phyloP scores from a whole-genome alignment of 129 eudicot species.

The Centella asiatica region DNA sequence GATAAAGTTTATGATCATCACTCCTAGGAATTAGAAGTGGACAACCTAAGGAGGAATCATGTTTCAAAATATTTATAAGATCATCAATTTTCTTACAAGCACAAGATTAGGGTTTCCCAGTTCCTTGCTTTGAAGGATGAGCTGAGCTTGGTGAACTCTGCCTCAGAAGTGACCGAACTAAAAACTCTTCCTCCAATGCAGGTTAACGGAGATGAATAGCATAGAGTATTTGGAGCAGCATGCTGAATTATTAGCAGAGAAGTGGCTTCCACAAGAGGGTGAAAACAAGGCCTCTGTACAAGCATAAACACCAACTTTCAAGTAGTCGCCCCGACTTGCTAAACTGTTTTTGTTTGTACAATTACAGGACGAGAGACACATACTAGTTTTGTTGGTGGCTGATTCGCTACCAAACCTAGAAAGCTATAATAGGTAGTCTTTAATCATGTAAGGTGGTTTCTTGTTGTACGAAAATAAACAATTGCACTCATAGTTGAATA shows the following conservation, averaged over 20 bases:
- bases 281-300: constrained; percentile 23
- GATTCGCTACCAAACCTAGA: too few relatives aligned
- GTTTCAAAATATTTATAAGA: too few relatives aligned
- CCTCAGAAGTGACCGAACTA: background rate
- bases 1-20: too few relatives aligned
- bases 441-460: too few relatives aligned
- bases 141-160: background rate
- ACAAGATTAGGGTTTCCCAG: too few relatives aligned
- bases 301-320: constrained; percentile 11
- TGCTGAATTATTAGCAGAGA: constrained; percentile 40
- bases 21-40: too few relatives aligned
- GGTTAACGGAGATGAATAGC: constrained; percentile 89
- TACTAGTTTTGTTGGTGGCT: too few relatives aligned
- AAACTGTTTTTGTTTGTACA: background rate
- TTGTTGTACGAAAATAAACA: too few relatives aligned
- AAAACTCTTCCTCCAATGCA: constrained; percentile 17
- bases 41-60: too few relatives aligned
- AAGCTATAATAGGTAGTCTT: too few relatives aligned
- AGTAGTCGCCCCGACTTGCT: background rate
- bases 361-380: background rate
- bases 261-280: constrained; percentile 22
- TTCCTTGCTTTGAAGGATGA: background rate
- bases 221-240: constrained; percentile 75
- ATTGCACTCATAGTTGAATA: too few relatives aligned
- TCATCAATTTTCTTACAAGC: background rate